Conservation (phyloP, 192 early-diverging fungal genomes). For the Entomortierella beljakovae region DNA sequence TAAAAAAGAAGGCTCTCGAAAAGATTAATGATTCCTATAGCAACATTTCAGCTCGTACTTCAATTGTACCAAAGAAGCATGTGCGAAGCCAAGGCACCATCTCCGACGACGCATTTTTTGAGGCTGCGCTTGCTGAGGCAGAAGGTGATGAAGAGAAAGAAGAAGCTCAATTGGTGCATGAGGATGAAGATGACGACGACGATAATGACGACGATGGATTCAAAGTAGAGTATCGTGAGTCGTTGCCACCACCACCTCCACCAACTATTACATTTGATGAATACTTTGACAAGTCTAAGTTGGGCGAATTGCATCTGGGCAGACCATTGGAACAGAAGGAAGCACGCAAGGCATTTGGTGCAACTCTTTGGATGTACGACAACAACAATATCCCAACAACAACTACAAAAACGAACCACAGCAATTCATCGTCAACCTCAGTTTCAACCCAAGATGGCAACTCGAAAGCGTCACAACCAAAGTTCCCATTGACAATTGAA, state of each 20-base stretch:
- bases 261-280: slow-evolving; percentile 39
- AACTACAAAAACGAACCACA: slow-evolving; percentile 1
- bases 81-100: slow-evolving; percentile 39
- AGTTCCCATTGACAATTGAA: slow-evolving; percentile 51
- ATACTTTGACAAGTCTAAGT: slow-evolving; percentile 33
- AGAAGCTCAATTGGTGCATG: not conserved
- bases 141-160: slow-evolving; percentile 15
- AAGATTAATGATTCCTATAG: not conserved
- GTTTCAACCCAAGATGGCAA: not conserved
- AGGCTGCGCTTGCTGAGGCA: slow-evolving; percentile 29
- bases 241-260: slow-evolving; percentile 30
- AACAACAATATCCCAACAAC: slow-evolving; percentile 1
- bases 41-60: not conserved
- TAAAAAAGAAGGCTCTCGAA: not conserved
- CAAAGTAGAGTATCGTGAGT: slow-evolving; percentile 15
- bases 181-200: slow-evolving; percentile 4
- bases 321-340: slow-evolving; percentile 50
- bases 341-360: slow-evolving; percentile 40
- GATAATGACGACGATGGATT: slow-evolving; percentile 1
- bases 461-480: not conserved
- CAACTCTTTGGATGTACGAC: slow-evolving; percentile 55
- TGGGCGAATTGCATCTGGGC: slow-evolving; percentile 44
- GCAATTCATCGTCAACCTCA: slow-evolving; percentile 3
- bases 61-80: slow-evolving; percentile 29
- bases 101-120: slow-evolving; percentile 51